Evolutionary conservation across 768 basidiomycete species (phyloP), one percentile per base, ranked within the genome.

Genomic region (Hemileccinum impolitum): DNA sequence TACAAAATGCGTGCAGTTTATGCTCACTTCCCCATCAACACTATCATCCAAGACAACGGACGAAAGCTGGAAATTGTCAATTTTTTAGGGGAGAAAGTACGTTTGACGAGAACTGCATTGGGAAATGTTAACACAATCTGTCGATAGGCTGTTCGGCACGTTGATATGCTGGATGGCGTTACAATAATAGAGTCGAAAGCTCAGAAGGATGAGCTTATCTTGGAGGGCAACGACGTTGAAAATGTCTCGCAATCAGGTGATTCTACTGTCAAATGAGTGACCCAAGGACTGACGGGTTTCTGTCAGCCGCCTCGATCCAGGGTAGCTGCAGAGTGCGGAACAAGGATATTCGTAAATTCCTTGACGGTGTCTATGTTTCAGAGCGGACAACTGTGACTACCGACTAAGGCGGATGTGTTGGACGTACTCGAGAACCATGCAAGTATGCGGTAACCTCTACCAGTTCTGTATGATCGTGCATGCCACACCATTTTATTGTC

Each of bases 1-100:
- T 99, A 99, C 83, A 99, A 98, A 87, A 97, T 99, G 95, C 91
- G 94, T 61, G 81, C 93, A 23, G 96, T 99, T 45, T 99, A 98
- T 67, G 96, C 96, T 61, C 96, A 99, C 78, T 99, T 99, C 79
- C 96, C 96, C 53, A 96, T 99, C 80, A 99, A 99, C 78, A 87
- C 87, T 69, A 95, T 96, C 69, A 90, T 95, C 63, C 85, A 89
- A 68, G 82, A 89, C 8, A 69, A 70, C 51, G 91, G 89, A 45
- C 68, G 64, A 34, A 70, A 81, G 41, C 71, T 94, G 40, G 94
- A 95, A 70, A 95, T 96, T 70, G 87, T 94, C 56, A 95, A 94
- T 74, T 94, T 95, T 75, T 75, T 94, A 66, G 92, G 93, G 55
- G 91, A 93, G 76, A 94, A 94, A 81, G 91, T 90, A 48, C 5